Conservation (phyloP, 2,329 filamentous ascomycete genomes). For the Huntiella decipiens region DNA sequence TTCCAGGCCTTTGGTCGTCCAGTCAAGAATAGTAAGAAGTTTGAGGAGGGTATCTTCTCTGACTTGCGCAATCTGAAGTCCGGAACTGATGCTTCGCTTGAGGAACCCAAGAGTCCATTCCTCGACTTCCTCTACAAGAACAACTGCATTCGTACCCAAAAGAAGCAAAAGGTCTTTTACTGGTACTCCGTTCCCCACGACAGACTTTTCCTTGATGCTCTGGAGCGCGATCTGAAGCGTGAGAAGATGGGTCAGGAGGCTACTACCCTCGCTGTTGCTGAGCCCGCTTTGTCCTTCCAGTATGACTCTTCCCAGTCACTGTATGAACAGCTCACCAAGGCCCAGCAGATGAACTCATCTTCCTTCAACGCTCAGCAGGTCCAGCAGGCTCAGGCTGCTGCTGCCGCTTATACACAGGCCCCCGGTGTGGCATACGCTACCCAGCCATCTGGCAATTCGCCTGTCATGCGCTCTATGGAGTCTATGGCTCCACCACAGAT, state of each 20-base stretch:
- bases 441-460: slow-evolving; percentile 68
- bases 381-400: slow-evolving; percentile 20
- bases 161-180: slow-evolving; percentile 99
- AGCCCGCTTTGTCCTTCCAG: slow-evolving; percentile 93
- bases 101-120: slow-evolving; percentile 97
- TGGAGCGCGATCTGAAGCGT: slow-evolving; percentile 92
- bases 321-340: slow-evolving; percentile 98
- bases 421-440: slow-evolving; percentile 26
- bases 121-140: slow-evolving; percentile 99
- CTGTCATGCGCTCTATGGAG: slow-evolving; percentile 77
- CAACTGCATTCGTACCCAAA: slow-evolving; percentile 98
- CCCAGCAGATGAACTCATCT: slow-evolving; percentile 94
- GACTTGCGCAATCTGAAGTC: slow-evolving; percentile 96
- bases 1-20: slow-evolving; percentile 97
- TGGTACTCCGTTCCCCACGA: slow-evolving; percentile 99
- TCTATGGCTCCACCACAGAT: slow-evolving; percentile 85
- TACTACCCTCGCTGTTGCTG: slow-evolving; percentile 88
- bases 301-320: slow-evolving; percentile 98
- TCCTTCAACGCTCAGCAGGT: slow-evolving; percentile 71
- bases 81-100: slow-evolving; percentile 89
- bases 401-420: slow-evolving; percentile 1
- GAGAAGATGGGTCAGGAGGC: slow-evolving; percentile 99
- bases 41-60: slow-evolving; percentile 98
- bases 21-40: slow-evolving; percentile 99
- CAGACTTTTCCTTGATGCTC: slow-evolving; percentile 85